Evolutionary conservation across 257 asterid species (phyloP), one percentile per base, ranked within the genome.

Genomic region (Salvia miltiorrhiza): DNA sequence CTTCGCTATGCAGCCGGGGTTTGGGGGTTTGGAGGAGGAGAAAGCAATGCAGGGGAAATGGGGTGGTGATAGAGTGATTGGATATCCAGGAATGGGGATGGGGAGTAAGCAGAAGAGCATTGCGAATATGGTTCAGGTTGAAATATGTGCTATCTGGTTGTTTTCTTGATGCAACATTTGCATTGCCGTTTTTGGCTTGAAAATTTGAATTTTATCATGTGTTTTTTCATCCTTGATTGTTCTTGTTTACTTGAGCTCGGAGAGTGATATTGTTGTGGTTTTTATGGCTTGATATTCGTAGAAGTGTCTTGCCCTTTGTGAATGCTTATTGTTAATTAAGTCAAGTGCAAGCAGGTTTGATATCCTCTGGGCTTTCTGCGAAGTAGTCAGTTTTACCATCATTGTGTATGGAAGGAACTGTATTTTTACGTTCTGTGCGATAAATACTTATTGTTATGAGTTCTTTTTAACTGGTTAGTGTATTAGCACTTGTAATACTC

Each of bases 101-200:
- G 84, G 86, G 41, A 71, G 76, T 69, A 77, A 79, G 54, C 90
- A 81, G 71, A 87, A 85, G 81, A 85, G 90, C 74, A 73, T 85
- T 53, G 84, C 83, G 0, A 85, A 83, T 73, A 76, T 80, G 66
- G 78, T 84, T 75, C 95, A 88, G 92, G 95, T 88, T 40, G 71
- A 48, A 52, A 60, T 14, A 13, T 44, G 16, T 23, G 33, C 24
- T 6, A 19, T 72, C 61, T 73, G 32, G 47, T 71, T 63, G 61
- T 20, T 72, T 53, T 48, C 28, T 69, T 44, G 49, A 26, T 48
- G 16, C 14, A 45, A 13, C 26, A 13, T n/a, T 44, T 5, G 3
- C 30, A 7, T 2, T 26, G 4, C 57, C 3, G 13, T 35, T 52
- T 63, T 17, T 7, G 65, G 35, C 28, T 35, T 62, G 37, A 7